These are phyloP conservation scores for Chaetothyriales sp. DNA, from an alignment of 2,329 filamentous ascomycete genomes.

Conservation along the genomic window DNA sequence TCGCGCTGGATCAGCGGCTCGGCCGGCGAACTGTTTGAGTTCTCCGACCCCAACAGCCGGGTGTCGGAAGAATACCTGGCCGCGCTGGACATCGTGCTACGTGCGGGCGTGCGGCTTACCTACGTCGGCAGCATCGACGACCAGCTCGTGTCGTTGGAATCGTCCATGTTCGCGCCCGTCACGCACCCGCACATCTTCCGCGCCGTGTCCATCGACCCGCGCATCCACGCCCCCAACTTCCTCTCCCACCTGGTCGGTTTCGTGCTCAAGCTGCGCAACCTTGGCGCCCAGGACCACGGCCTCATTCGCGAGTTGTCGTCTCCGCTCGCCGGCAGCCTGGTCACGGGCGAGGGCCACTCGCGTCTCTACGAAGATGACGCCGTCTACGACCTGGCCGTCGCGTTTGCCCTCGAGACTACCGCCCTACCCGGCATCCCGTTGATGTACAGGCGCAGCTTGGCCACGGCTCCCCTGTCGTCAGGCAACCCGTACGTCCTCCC, in stretches of 20 bases:
- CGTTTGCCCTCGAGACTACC: slow-evolving; percentile 61
- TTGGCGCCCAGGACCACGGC: slow-evolving; percentile 85
- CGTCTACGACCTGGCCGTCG: slow-evolving; percentile 67
- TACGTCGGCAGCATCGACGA: slow-evolving; percentile 94
- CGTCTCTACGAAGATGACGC: slow-evolving; percentile 78
- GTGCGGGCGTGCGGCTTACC: slow-evolving; percentile 68
- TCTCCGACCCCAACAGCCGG: slow-evolving; percentile 65
- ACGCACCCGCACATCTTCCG: slow-evolving; percentile 88
- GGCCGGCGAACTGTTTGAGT: slow-evolving; percentile 90
- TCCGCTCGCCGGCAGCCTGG: slow-evolving; percentile 79
- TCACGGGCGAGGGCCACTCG: slow-evolving; percentile 84
- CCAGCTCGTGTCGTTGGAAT: slow-evolving; percentile 89
- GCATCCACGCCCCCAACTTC: slow-evolving; percentile 85
- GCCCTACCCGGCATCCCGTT: slow-evolving; percentile 24
- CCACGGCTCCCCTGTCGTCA: slow-evolving; percentile 22
- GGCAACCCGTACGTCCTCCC: slow-evolving; percentile 82
- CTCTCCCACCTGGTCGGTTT: slow-evolving; percentile 88
- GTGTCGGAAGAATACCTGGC: slow-evolving; percentile 71
- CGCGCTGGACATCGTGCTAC: slow-evolving; percentile 59
- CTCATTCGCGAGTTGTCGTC: slow-evolving; percentile 79
- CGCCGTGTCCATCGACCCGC: slow-evolving; percentile 89
- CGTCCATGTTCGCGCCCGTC: slow-evolving; percentile 72
- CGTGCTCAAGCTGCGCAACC: slow-evolving; percentile 80
- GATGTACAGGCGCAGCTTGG: background rate
- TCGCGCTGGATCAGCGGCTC: slow-evolving; percentile 79